Evolutionary conservation across 495 filamentous ascomycete genomes (phyloP).

Genomic region (Friedmanniomyces endolithicus): DNA sequence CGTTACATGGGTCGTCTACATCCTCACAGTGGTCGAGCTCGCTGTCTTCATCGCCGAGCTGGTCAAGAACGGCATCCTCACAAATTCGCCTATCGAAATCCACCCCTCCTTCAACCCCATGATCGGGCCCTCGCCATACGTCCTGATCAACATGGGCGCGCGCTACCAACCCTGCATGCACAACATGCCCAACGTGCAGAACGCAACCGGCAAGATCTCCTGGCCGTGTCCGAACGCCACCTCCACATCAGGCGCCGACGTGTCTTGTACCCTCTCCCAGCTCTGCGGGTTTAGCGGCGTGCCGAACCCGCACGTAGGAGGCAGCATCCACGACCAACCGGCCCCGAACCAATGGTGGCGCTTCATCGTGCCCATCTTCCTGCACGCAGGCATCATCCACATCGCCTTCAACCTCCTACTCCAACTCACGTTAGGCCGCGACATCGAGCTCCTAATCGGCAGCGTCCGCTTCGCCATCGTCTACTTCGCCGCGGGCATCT

Average conservation of each 20-base stretch:
- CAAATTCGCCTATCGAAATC: constrained; percentile 69
- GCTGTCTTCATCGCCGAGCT: constrained; percentile 85
- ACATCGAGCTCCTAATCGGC: constrained; percentile 84
- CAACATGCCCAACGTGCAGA: constrained; percentile 53
- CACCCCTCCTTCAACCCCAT: constrained; percentile 85
- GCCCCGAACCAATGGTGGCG: constrained; percentile 91
- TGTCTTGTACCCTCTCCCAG: constrained; percentile 58
- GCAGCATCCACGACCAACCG: constrained; percentile 34
- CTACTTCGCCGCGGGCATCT: constrained; percentile 84
- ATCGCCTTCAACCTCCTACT: constrained; percentile 90
- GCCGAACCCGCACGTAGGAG: constrained; percentile 41
- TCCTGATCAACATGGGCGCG: constrained; percentile 94
- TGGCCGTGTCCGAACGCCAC: constrained; percentile 75
- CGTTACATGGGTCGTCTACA: constrained; percentile 73
- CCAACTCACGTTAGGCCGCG: constrained; percentile 72
- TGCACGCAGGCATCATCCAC: constrained; percentile 86
- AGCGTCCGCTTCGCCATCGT: constrained; percentile 73
- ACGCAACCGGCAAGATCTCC: constrained; percentile 36
- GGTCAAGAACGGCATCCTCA: constrained; percentile 56
- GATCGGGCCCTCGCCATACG: constrained; percentile 82
- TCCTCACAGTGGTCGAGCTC: constrained; percentile 64
- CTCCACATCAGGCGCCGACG: constrained; percentile 24
- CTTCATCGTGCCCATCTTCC: constrained; percentile 90
- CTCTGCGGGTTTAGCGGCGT: constrained; percentile 73
- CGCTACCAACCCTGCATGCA: constrained; percentile 93